A percentile compares a stretch with the other conserved stretches of the same genome.
Conservation (phyloP, 108 stramenopile species). For the Chaetoceros tenuissimus region DNA sequence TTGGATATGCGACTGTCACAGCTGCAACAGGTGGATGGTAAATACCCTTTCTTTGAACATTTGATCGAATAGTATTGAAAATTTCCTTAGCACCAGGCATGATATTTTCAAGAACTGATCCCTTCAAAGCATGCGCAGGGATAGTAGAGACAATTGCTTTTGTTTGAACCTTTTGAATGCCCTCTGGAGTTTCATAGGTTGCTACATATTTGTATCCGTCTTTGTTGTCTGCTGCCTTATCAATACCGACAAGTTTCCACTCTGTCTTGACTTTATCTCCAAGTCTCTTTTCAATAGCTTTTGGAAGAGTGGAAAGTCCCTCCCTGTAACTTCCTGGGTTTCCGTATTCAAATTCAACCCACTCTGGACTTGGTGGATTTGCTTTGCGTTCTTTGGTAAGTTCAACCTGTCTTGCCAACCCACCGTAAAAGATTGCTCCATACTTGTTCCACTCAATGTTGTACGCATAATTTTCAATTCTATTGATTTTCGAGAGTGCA, state of each 20-base stretch:
- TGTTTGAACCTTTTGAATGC: conserved; percentile 41
- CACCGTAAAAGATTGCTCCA: conserved; percentile 82
- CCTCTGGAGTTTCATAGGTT: conserved; percentile 68
- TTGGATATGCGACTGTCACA: conserved; percentile 90
- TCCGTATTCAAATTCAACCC: conserved; percentile 78
- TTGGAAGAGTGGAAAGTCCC: conserved; percentile 79
- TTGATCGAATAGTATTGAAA: conserved; percentile 48
- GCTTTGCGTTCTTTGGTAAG: conserved; percentile 72
- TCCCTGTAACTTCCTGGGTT: conserved; percentile 81
- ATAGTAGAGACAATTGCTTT: conserved; percentile 71
- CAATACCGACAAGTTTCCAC: conserved; percentile 53
- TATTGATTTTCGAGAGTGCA: conserved; percentile 84
- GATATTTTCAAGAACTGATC: conserved; percentile 40
- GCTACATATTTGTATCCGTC: conserved; percentile 39
- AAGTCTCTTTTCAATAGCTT: conserved; percentile 61
- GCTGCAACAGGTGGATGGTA: conserved; percentile 93
- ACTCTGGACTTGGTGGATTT: conserved; percentile 58
- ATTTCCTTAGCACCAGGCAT: conserved; percentile 71
- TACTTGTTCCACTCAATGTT: conserved; percentile 70
- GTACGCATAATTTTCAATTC: conserved; percentile 68
- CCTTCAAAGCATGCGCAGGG: conserved; percentile 68
- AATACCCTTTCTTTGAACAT: conserved; percentile 51
- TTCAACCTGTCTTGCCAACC: conserved; percentile 68
- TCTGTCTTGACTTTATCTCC: conserved; percentile 59
- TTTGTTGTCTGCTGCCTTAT: conserved; percentile 25